Percentiles rank a stretch among this genome's conserved stretches.
These are phyloP conservation scores for Diaporthe ilicicola DNA, from an alignment of 2,329 filamentous ascomycete genomes.

Conservation along the genomic window DNA sequence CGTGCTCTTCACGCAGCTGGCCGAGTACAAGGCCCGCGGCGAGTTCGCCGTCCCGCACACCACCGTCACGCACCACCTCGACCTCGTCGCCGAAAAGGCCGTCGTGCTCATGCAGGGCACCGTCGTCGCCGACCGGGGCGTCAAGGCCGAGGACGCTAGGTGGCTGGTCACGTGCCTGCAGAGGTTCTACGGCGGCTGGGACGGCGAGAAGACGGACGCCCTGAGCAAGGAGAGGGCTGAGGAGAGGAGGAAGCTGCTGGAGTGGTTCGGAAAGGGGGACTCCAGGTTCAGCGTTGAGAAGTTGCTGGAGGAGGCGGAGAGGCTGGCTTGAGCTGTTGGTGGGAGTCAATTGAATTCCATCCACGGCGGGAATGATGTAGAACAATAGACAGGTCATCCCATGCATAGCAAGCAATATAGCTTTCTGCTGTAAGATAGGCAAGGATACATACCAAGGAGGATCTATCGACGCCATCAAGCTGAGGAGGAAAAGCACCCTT, in stretches of 20 bases:
- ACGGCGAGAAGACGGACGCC: constrained; percentile 50
- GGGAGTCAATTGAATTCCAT: neutral
- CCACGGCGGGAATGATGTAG: neutral
- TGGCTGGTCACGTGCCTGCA: constrained; percentile 94
- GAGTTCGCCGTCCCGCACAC: constrained; percentile 94
- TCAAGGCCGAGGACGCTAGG: constrained; percentile 82
- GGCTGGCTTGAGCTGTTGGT: constrained; percentile 59
- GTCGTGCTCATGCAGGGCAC: constrained; percentile 87
- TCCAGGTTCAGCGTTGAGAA: constrained; percentile 82
- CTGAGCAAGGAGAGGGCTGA: constrained; percentile 63
- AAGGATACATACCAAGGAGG: neutral
- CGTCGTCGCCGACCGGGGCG: constrained; percentile 78
- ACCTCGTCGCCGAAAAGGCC: constrained; percentile 77
- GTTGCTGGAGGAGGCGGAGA: constrained; percentile 89
- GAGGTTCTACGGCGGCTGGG: constrained; percentile 84
- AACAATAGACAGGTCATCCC: neutral
- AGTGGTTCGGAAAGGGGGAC: constrained; percentile 85
- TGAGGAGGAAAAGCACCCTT: neutral
- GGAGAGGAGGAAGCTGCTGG: constrained; percentile 75
- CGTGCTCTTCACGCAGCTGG: constrained; percentile 92
- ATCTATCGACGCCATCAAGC: neutral
- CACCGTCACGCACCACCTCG: constrained; percentile 89
- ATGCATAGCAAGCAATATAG: neutral
- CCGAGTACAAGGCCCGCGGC: constrained; percentile 89
- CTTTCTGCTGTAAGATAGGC: constrained; percentile 5